Evolutionary conservation across 2,329 filamentous ascomycete genomes (phyloP), one percentile per base, ranked within the genome.

Genomic region (Neopestalotiopsis sp.): DNA sequence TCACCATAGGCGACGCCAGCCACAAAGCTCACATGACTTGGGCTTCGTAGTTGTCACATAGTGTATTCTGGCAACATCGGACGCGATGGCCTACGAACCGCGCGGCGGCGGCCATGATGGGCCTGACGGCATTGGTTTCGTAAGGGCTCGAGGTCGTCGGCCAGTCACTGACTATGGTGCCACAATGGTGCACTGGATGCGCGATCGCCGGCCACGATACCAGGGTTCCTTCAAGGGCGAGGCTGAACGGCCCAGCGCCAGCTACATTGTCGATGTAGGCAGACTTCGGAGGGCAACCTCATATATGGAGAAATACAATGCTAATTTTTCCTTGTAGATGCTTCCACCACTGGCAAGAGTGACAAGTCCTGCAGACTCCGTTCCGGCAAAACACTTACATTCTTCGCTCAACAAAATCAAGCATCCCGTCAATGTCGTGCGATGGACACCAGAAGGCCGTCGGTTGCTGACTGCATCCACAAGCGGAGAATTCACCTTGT

Each of bases 381-480:
- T 99, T 61, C 95, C 96, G 13, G 93, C 94, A n/a, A 95, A 96
- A 76, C 95, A 98, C 78, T 88, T 99, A 56, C 96, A 99, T 79
- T 97, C 96, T n/a, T 98, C 96, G 0, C 88, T 98, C 6, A 98
- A 98, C 83, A 99, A 99, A 79, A 95, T 97, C 76, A 97, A 97
- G 78, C 96, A 98, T 75, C 96, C 96, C 1, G 93, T 99, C 77
- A 98, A 98, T 72, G 94, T 98, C 9, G 95, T 99, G 56, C 90
- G 94, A 79, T 99, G 96, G 96, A 99, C 97, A 17, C 96, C 96
- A 6, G 96, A 99, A 81, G 96, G 96, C 34, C 91, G 96, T 70
- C 88, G 96, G 73, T 84, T 99, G 68, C 87, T 99, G 78, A 98
- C 96, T 0, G 96, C 94, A 28, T 97, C 95, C 0, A 97, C 94